Evolutionary conservation across 495 filamentous ascomycete genomes (phyloP), one percentile per base, ranked within the genome.

Genomic region (Neurospora sp.): DNA sequence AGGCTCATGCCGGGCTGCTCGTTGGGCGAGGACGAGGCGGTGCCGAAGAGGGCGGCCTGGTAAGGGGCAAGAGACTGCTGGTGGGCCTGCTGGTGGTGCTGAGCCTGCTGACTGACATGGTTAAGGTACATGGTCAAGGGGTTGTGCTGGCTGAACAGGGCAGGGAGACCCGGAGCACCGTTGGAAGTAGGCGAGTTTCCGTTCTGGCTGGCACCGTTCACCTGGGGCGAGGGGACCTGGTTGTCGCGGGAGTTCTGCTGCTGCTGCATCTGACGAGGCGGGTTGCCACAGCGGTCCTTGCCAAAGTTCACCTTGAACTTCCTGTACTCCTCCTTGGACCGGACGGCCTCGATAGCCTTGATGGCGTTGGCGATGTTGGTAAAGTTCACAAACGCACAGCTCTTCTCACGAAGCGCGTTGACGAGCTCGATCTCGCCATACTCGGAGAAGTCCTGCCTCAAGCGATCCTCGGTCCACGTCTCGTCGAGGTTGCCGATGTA

Each of bases 271-370:
- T 99, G 96, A 62, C 96, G 89, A 35, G 96, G 96, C 23, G 96
- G 93, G 82, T 98, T 99, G 75, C 96, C 96, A 78, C 96, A 99
- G 70, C 96, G 89, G 82, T 99, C 96, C 84, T 99, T 99, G 79
- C 96, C 96, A 81, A 99, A 99, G 84, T 99, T 99, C 81, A 99
- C 94, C 87, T 99, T 99, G 88, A 99, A 99, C 69, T 95, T 91
- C 81, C 89, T 91, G 84, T 99, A 99, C 79, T 99, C 96, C 70
- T 99, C 96, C 76, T 94, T 92, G 79, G 93, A 91, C 38, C 96
- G 89, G 76, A 98, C 90, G 41, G 95, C 96, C 81, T 99, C 96
- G 75, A 99, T 99, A 5, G 96, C 96, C 82, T 99, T 99, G 86
- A 99, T 99, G 48, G 96, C 96, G 75, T 99, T 99, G 76, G 96